Conservation (phyloP, 139 green algal species). For the Nannochloris sp. region DNA sequence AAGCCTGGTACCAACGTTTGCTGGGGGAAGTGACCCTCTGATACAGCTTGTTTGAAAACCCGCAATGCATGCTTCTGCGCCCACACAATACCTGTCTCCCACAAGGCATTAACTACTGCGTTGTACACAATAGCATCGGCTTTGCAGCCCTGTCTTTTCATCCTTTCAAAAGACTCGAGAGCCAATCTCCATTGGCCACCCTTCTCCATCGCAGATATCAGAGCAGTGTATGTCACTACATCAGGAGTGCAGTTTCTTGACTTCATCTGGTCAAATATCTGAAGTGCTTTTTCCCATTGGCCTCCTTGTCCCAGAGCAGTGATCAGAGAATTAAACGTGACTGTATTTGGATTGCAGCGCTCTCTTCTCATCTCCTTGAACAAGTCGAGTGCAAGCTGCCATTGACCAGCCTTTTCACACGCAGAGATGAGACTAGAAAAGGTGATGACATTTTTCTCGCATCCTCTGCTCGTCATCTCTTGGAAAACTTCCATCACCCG, state of each 20-base stretch:
- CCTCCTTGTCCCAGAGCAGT: slow-evolving; percentile 29
- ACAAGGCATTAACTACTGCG: slow-evolving; percentile 71
- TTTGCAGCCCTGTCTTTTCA: slow-evolving; percentile 15
- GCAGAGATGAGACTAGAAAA: slow-evolving; percentile 80
- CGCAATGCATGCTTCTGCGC: slow-evolving; percentile 45
- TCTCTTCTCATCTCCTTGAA: slow-evolving; percentile 35
- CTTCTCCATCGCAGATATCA: slow-evolving; percentile 57
- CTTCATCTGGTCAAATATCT: slow-evolving; percentile 80
- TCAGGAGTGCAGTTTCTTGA: slow-evolving; percentile 59
- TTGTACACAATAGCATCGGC: slow-evolving; percentile 78
- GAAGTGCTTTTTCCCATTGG: slow-evolving; percentile 61
- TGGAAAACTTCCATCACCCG: slow-evolving; percentile 54
- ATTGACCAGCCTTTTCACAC: slow-evolving; percentile 45
- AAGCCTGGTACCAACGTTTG: slow-evolving; percentile 23
- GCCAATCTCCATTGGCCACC: slow-evolving; percentile 32
- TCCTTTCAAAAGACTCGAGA: slow-evolving; percentile 21
- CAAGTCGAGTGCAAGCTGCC: slow-evolving; percentile 32
- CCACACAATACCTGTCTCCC: slow-evolving; percentile 70
- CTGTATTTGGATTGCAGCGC: slow-evolving; percentile 34
- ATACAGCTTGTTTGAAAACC: slow-evolving; percentile 28
- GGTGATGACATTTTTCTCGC: slow-evolving; percentile 70
- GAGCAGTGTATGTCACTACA: slow-evolving; percentile 63
- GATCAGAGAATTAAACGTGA: slow-evolving; percentile 30
- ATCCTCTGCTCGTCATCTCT: slow-evolving; percentile 61
- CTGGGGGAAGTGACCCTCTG: slow-evolving; percentile 50